Evolutionary conservation across 2,329 filamentous ascomycete species (phyloP).

Genomic region (Cladophialophora carrionii): DNA sequence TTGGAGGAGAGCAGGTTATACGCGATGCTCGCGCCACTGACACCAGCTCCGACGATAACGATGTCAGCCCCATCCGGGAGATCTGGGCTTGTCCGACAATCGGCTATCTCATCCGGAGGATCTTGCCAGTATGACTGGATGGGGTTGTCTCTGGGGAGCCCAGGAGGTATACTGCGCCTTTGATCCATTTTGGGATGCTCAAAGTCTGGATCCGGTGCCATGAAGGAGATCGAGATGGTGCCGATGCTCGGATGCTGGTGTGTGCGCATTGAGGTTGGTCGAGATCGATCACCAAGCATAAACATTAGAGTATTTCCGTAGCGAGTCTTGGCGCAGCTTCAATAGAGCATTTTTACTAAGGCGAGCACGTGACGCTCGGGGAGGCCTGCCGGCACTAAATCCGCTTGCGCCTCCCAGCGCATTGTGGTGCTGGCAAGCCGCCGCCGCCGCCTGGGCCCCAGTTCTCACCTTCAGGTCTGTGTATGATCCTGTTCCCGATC

Average conservation of each 20-base stretch:
- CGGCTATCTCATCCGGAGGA: slow-evolving; percentile 39
- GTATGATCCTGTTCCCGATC: background rate
- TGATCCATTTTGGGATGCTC: slow-evolving; percentile 22
- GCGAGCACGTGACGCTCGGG: background rate
- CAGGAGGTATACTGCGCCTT: slow-evolving; percentile 35
- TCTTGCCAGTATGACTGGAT: slow-evolving; percentile 45
- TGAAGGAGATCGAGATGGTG: slow-evolving; percentile 8
- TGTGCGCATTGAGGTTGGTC: background rate
- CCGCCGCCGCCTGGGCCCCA: slow-evolving; percentile 4
- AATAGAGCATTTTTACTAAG: background rate
- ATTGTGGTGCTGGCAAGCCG: slow-evolving; percentile 1
- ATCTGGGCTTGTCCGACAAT: slow-evolving; percentile 30
- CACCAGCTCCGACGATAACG: slow-evolving; percentile 48
- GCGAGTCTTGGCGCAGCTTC: background rate
- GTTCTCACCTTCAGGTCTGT: slow-evolving; percentile 4
- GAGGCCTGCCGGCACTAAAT: slow-evolving; percentile 2
- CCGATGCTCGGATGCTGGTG: background rate
- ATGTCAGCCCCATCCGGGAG: slow-evolving; percentile 42
- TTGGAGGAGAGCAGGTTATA: slow-evolving; percentile 40
- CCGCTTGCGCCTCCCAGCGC: slow-evolving; percentile 14
- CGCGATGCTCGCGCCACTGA: slow-evolving; percentile 45
- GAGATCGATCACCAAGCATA: background rate
- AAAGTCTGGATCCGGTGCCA: slow-evolving; percentile 5
- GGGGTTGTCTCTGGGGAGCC: slow-evolving; percentile 44
- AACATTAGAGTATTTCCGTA: background rate